These are phyloP conservation scores for Stachybotrys elegans DNA, from an alignment of 2,329 filamentous ascomycete species.

Conservation along the genomic window DNA sequence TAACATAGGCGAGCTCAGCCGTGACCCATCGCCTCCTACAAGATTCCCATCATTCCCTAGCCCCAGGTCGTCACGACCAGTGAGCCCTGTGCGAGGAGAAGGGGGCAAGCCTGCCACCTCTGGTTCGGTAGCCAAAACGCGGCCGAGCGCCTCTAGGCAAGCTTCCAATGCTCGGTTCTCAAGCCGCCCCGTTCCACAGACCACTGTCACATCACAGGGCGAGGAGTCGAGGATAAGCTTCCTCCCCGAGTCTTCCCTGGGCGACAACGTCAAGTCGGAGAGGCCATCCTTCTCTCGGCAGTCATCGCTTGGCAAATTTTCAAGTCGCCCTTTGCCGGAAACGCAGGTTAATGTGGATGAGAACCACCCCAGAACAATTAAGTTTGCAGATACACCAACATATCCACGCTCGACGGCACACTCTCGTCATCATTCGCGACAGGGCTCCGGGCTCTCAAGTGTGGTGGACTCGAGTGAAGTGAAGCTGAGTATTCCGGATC, in stretches of 20 bases:
- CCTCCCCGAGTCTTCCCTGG: slow-evolving; percentile 18
- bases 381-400: slow-evolving; percentile 47
- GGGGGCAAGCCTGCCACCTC: background rate
- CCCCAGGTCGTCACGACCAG: background rate
- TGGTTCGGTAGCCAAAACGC: slow-evolving; percentile 19
- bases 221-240: slow-evolving; percentile 65
- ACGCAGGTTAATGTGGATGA: slow-evolving; percentile 50
- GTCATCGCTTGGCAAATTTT: slow-evolving; percentile 52
- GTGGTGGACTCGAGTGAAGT: slow-evolving; percentile 27
- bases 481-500: slow-evolving; percentile 37
- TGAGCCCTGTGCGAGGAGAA: background rate
- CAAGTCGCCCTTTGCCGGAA: slow-evolving; percentile 58
- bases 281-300: slow-evolving; percentile 34
- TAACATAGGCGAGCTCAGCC: too few species aligned
- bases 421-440: slow-evolving; percentile 30
- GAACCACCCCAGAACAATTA: slow-evolving; percentile 54
- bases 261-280: slow-evolving; percentile 24
- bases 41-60: background rate
- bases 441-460: slow-evolving; percentile 28
- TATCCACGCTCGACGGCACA: slow-evolving; percentile 19
- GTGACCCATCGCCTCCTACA: too few species aligned
- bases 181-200: slow-evolving; percentile 67
- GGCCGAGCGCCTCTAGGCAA: slow-evolving; percentile 47
- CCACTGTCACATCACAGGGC: slow-evolving; percentile 60
- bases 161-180: slow-evolving; percentile 59